Evolutionary conservation across 2,329 filamentous ascomycete species (phyloP), one percentile per base, ranked within the genome.

Genomic region (Teratosphaeria nubilosa): DNA sequence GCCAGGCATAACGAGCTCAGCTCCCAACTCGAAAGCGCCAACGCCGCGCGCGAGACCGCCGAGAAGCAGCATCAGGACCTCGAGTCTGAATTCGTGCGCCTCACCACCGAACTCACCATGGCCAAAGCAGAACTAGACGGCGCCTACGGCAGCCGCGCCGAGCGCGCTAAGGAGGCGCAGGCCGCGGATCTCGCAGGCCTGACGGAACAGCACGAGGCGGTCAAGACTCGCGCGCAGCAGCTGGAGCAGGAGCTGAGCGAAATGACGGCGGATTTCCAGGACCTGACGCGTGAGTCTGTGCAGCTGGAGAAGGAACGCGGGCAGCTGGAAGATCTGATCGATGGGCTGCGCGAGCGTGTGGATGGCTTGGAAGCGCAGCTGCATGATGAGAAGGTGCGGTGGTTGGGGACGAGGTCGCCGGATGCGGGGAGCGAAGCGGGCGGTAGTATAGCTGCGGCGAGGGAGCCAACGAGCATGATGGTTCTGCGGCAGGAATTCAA

Each of bases 101-200:
- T 86, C 5, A 85, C 84, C 37, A 88, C 86, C 2, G 86, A 97
- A 76, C 81, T 97, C 50, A 95, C 92, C n/a, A 86, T 97, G 64
- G 90, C 88, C 27, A 84, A 85, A 68, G 90, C 91, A 56, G 92
- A 97, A 72, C 88, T 97, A 27, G 94, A 96, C 66, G 90, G 90
- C 62, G 95, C 95, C 69, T 96, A 97, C 70, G 94, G 94, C 48
- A 82, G 80, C n/a, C 79, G 86, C 55, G 81, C 84, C 10, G 79
- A 88, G 69, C 82, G 86, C 32, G 84, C 85, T 13, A 85, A 84
- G n/a, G 84, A 86, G 69, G 80, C 78, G 57, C 82, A 86, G 66
- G 76, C 86, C 25, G 82, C 85, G 59, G 80, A 82, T 63, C 70
- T 82, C 32, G 77, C 78, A 16, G 66, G 65, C 11, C 68, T 68